Evolutionary conservation across 1,139 yeast genomes (phyloP).

Genomic region (Hemisphaericaspora lyxosophila): DNA sequence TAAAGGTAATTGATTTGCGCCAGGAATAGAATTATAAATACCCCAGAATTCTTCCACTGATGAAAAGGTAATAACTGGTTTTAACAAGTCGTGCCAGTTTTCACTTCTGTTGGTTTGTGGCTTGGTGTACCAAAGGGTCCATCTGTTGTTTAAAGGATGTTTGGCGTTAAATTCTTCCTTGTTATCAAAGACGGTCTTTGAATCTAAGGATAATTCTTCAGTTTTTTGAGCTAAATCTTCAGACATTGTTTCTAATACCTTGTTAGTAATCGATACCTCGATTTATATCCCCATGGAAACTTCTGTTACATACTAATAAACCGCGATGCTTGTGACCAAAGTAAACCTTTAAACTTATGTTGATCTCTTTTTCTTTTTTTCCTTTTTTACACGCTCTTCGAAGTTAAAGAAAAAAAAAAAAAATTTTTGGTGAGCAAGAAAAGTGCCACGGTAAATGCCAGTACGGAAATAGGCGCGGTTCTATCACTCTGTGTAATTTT

Average conservation of each 20-base stretch:
- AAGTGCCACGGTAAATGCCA: slow-evolving; percentile 1
- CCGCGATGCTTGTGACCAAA: background rate
- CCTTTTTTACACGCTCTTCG: background rate
- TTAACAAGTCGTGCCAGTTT: slow-evolving; percentile 90
- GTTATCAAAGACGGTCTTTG: slow-evolving; percentile 62
- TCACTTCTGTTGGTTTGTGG: slow-evolving; percentile 79
- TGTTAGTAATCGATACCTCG: background rate
- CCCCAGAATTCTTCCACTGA: slow-evolving; percentile 99
- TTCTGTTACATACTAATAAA: background rate
- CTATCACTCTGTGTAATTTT: background rate
- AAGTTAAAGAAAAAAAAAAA: slow-evolving; percentile 1
- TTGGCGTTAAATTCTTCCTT: slow-evolving; percentile 73
- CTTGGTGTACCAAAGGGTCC: slow-evolving; percentile 99
- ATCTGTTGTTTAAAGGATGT: slow-evolving; percentile 88
- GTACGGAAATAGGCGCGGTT: too few relatives aligned
- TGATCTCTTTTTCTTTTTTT: background rate
- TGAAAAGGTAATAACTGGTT: slow-evolving; percentile 87
- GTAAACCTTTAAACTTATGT: background rate
- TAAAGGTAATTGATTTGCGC: slow-evolving; percentile 85
- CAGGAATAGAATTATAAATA: slow-evolving; percentile 89
- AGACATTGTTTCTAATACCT: slow-evolving; percentile 26
- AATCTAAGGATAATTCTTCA: slow-evolving; percentile 52
- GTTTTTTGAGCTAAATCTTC: slow-evolving; percentile 58
- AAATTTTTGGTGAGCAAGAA: background rate
- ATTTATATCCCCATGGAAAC: background rate